Conservation (phyloP, 306 rosid genomes). For the Gastrolobium villosum region DNA sequence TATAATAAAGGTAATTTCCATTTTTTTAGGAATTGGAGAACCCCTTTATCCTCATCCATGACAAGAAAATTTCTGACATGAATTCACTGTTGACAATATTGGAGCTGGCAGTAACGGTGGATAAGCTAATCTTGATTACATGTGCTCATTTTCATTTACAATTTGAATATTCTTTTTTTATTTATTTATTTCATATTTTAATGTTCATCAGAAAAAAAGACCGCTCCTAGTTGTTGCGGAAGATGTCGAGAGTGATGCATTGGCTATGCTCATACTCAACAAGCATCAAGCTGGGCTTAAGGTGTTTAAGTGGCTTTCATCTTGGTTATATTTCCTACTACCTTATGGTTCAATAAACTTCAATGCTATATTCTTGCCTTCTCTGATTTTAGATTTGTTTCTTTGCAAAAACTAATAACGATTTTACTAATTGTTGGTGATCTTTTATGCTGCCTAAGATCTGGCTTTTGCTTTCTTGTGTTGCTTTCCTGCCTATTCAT, state of each 20-base stretch:
- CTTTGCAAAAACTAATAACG: background rate
- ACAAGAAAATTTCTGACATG: constrained; percentile 90
- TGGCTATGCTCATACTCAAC: constrained; percentile 95
- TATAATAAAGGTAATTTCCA: constrained; percentile 30
- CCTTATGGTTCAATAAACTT: constrained; percentile 13
- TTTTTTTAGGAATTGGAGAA: constrained; percentile 85
- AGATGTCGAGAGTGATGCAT: constrained; percentile 92
- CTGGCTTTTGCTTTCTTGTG: constrained; percentile 28
- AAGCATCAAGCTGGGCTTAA: constrained; percentile 93
- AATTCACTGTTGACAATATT: constrained; percentile 73
- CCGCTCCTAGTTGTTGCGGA: constrained; percentile 94
- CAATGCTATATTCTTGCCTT: constrained; percentile 14
- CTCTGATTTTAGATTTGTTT: background rate
- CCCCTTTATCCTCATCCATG: constrained; percentile 87
- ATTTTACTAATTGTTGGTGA: constrained; percentile 10
- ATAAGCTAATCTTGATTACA: constrained; percentile 36
- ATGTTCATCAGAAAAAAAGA: constrained; percentile 71
- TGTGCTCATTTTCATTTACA: constrained; percentile 41
- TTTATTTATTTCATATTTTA: constrained; percentile 38
- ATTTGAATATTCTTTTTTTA: constrained; percentile 42
- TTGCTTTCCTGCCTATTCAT: background rate
- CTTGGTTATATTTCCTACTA: constrained; percentile 30
- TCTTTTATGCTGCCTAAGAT: constrained; percentile 13
- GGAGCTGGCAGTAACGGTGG: constrained; percentile 82
- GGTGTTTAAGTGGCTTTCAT: constrained; percentile 58